Evolutionary conservation across 805 yeast species (phyloP).

Genomic region (Candida nonsorbophila): DNA sequence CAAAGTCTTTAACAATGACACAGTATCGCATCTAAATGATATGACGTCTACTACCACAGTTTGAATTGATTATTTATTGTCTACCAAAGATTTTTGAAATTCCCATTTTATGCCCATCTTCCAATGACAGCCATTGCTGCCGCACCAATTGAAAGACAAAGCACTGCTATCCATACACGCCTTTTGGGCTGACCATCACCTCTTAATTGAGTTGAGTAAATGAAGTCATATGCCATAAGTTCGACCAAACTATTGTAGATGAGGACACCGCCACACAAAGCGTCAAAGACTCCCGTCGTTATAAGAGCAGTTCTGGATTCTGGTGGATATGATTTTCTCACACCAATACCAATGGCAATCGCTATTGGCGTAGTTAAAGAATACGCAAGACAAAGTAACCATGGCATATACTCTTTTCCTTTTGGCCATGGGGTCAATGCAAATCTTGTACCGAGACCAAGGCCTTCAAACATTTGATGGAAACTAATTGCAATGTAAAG

Average conservation of each 20-base stretch:
- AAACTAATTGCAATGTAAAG: conserved; percentile 59
- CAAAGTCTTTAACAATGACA: too few relatives aligned
- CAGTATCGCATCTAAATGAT: too few relatives aligned
- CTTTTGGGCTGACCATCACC: conserved; percentile 9
- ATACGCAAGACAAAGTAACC: conserved; percentile 25
- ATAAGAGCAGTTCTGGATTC: conserved; percentile 27
- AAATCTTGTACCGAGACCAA: conserved; percentile 73
- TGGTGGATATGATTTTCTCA: conserved; percentile 25
- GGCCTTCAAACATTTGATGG: conserved; percentile 79
- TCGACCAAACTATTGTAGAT: conserved; percentile 32
- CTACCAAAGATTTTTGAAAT: too few relatives aligned
- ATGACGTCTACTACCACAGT: too few relatives aligned
- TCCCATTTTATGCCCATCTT: conserved; percentile 25
- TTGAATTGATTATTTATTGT: too few relatives aligned
- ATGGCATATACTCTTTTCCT: conserved; percentile 22
- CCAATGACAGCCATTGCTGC: conserved; percentile 29
- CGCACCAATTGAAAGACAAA: conserved; percentile 20
- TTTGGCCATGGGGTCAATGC: conserved; percentile 29
- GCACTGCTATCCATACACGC: conserved; percentile 18
- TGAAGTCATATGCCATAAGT: conserved; percentile 35
- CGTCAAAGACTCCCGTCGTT: conserved; percentile 28
- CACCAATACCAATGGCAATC: conserved; percentile 32
- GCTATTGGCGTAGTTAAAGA: conserved; percentile 28
- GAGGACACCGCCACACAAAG: conserved; percentile 30
- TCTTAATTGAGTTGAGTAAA: conserved; percentile 23